These are phyloP conservation scores for Cladorrhinum sp. DNA, from an alignment of 2,329 filamentous ascomycete genomes.

Conservation along the genomic window DNA sequence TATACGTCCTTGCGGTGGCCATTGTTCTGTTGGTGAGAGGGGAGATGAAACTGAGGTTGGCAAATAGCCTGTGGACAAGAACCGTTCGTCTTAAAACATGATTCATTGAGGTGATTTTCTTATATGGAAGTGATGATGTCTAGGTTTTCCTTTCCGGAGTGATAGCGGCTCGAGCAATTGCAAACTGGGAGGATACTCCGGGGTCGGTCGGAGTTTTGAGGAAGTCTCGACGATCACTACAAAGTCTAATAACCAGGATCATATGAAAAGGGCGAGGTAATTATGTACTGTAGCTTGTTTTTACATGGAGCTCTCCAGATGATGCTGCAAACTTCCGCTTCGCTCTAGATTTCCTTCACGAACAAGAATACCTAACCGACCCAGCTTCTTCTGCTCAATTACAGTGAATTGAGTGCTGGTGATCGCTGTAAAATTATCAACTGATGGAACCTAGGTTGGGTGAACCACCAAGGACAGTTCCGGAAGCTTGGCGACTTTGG, in stretches of 20 bases:
- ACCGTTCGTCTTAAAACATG: slow-evolving; percentile 1
- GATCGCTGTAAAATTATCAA: neutral
- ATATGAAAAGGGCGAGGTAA: neutral
- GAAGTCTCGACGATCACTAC: neutral
- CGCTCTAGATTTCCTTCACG: neutral
- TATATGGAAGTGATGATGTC: neutral
- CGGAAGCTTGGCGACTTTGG: neutral
- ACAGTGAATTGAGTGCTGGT: neutral
- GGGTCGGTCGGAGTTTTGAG: neutral
- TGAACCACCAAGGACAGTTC: neutral
- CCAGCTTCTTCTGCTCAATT: neutral
- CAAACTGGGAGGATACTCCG: neutral
- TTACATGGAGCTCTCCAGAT: neutral
- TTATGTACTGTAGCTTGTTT: neutral
- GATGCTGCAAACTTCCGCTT: neutral
- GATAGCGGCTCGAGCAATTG: neutral
- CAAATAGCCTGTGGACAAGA: slow-evolving; percentile 43
- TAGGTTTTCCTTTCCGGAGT: neutral
- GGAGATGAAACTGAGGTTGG: slow-evolving; percentile 39
- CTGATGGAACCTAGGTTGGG: neutral
- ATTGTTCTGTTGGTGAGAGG: slow-evolving; percentile 37
- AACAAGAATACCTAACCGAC: too few species aligned
- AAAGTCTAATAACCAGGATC: neutral
- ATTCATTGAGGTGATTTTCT: slow-evolving; percentile 2
- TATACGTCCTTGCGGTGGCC: slow-evolving; percentile 2